Evolutionary conservation across 371 early-diverging fungal species (phyloP), one percentile per base, ranked within the genome.

Genomic region (Cokeromyces recurvatus): DNA sequence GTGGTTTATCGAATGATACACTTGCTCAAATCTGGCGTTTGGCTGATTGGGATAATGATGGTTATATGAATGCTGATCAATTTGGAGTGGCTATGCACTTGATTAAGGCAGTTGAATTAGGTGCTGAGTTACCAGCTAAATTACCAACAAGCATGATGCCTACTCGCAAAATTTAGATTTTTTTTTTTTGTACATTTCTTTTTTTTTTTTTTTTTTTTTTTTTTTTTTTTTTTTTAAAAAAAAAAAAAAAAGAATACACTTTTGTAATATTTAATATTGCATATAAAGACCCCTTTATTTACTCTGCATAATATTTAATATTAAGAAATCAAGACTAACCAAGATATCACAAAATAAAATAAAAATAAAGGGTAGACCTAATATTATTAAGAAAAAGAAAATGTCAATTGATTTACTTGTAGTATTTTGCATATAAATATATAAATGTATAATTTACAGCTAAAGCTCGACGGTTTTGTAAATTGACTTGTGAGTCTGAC

Each of bases 281-380:
- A n/a, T n/a, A n/a, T n/a, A n/a, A n/a, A n/a, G n/a, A n/a, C n/a
- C n/a, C n/a, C n/a, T n/a, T n/a, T n/a, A n/a, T n/a, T n/a, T n/a
- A n/a, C n/a, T n/a, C n/a, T n/a, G n/a, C n/a, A n/a, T n/a, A n/a
- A n/a, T n/a, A n/a, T n/a, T n/a, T n/a, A n/a, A n/a, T n/a, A n/a
- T 63, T 64, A 82, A 37, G 82, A 80, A 16, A 89, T 82, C 31
- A 86, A 65, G 34, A 94, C 85, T 71, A 94, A 81, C 95, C 95
- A 96, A 12, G 82, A 85, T 58, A 96, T 87, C 51, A 89, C 71
- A 42, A 94, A 91, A 62, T 94, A 96, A 53, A 96, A 96, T 51
- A 96, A 69, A 55, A 86, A 87, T 27, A 96, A 79, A 32, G 96
- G 96, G 61, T 93, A 96, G 20, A 65, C 61, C 65, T 64, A 41